Conservation (phyloP, 148 eudicot genomes). For the Nepenthes gracilis region DNA sequence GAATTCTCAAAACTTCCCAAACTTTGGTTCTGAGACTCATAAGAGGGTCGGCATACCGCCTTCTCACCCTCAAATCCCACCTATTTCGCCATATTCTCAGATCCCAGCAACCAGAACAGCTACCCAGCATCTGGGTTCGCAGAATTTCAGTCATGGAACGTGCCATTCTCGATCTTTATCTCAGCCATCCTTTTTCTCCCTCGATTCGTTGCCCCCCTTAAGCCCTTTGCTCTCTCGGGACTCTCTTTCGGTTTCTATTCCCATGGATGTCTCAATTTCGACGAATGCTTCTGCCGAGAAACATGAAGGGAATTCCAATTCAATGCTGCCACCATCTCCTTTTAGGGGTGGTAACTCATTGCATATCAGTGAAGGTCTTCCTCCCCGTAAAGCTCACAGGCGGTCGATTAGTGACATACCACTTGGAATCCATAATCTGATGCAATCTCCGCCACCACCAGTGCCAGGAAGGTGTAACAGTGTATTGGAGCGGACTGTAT, state of each 20-base stretch:
- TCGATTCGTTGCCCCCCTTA: conserved; percentile 35
- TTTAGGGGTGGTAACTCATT: conserved; percentile 3
- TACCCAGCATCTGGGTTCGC: conserved; percentile 10
- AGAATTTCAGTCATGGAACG: conserved; percentile 5
- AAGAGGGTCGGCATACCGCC: conserved; percentile 66
- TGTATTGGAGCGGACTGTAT: conserved; percentile 4
- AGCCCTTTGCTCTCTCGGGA: conserved; percentile 17
- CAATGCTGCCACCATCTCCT: conserved; percentile 3
- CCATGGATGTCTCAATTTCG: conserved; percentile 5
- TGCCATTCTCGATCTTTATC: conserved; percentile 28
- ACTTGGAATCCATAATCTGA: conserved; percentile 12
- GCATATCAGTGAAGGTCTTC: conserved; percentile 16
- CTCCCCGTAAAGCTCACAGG: conserved; percentile 31
- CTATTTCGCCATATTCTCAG: conserved; percentile 74
- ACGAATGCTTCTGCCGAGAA: conserved; percentile 11
- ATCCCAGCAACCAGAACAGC: conserved; percentile 31
- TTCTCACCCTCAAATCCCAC: conserved; percentile 68
- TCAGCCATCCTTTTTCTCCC: conserved; percentile 28
- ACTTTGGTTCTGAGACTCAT: conserved; percentile 28
- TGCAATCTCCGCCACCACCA: conserved; percentile 14
- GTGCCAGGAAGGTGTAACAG: conserved; percentile 8
- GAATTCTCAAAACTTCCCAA: conserved; percentile 18
- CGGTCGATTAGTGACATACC: conserved; percentile 39
- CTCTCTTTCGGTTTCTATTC: conserved; percentile 3
- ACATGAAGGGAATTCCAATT: not conserved